Percentiles rank a stretch among this genome's conserved stretches.
phyloP scores from a whole-genome alignment of 345 rosid species.

The Cochlearia excelsa region DNA sequence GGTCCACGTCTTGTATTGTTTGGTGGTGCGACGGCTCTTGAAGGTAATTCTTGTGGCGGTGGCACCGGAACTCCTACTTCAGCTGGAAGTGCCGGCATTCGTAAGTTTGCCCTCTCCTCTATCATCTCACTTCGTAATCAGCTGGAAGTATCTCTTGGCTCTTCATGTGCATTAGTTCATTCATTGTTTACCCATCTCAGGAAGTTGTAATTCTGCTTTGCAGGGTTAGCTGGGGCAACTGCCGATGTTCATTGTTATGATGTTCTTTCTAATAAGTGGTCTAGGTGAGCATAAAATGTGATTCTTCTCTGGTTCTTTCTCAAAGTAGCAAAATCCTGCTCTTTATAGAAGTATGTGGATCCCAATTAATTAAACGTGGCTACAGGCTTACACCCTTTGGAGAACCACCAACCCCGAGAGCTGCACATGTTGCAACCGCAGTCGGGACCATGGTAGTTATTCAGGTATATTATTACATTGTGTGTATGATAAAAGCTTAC shows the following conservation, averaged over 20 bases:
- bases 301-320: background rate
- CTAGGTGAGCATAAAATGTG: constrained; percentile 55
- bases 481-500: constrained; percentile 5
- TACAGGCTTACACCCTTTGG: constrained; percentile 78
- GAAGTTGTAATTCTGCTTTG: constrained; percentile 21
- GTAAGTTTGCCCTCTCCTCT: constrained; percentile 44
- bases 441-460: constrained; percentile 97
- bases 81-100: constrained; percentile 85
- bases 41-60: constrained; percentile 75
- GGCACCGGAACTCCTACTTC: constrained; percentile 82
- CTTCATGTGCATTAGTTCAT: background rate
- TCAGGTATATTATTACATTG: constrained; percentile 50
- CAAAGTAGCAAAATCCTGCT: background rate
- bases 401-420: constrained; percentile 94
- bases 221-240: constrained; percentile 93
- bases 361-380: background rate
- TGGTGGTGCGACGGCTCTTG: constrained; percentile 93
- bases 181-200: background rate
- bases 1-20: constrained; percentile 89
- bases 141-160: background rate
- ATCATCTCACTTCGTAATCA: background rate
- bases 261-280: constrained; percentile 84
- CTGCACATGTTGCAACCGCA: constrained; percentile 94
- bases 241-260: constrained; percentile 95
- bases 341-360: background rate